Evolutionary conservation across 306 rosid genomes (phyloP), one percentile per base, ranked within the genome.

Genomic region (Acmispon strigosus): DNA sequence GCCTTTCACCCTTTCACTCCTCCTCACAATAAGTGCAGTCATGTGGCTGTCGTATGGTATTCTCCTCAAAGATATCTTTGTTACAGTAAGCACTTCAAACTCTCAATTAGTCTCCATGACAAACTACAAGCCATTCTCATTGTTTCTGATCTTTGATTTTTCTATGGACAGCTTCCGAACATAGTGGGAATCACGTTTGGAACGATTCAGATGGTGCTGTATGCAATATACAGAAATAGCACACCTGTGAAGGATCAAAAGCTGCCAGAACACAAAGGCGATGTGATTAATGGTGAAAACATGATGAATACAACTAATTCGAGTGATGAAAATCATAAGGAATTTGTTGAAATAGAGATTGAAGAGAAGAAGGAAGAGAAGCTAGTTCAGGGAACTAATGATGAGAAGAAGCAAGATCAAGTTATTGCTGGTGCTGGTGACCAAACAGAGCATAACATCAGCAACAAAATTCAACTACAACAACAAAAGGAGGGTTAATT

Each of bases 21-120:
- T 95, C 68, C 96, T 95, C 82, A 95, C 99, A 15, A 63, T 87
- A 39, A 91, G 99, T 22, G 99, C 99, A 2, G 11, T 84, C 42
- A 79, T 54, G 76, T 95, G 99, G 99, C 81, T 87, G 59, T 8
- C 52, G 0, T 95, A 95, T 24, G 99, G 99, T 45, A 50, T 95
- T 54, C 75, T 85, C 22, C 82, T 85, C 16, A 84, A 44, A 81
- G 99, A 95, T 57, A 72, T 91, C 63, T 95, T 81, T 61, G 91
- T 95, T 56, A 91, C 96, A n/a, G 99, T 95, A 83, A 75, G 92
- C 81, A 75, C 37, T 50, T 16, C 12, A 0, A 8, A 39, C 45
- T 62, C 51, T n/a, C n/a, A 51, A 16, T 47, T 12, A 55, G 7
- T 49, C 19, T 60, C 41, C 27, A 48, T 39, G 1, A 58, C 27